Conservation (phyloP, 768 basidiomycete species). For the Calocybe cyanea region DNA sequence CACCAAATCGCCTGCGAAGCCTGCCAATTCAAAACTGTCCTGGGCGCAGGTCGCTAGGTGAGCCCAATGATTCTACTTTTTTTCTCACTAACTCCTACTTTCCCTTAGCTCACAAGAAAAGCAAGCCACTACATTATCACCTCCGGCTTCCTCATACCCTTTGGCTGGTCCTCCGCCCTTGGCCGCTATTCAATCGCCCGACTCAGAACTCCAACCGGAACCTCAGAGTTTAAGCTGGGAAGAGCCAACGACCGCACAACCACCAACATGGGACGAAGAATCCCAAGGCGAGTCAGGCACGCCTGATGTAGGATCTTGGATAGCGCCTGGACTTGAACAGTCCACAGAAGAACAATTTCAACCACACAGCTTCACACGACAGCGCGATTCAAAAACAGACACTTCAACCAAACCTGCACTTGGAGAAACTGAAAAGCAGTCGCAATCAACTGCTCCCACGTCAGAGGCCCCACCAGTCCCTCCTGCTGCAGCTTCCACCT, state of each 20-base stretch:
- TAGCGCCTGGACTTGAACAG: slow-evolving; percentile 23
- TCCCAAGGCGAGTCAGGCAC: slow-evolving; percentile 35
- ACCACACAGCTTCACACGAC: slow-evolving; percentile 15
- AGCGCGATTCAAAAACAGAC: slow-evolving; percentile 27
- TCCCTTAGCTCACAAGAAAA: slow-evolving; percentile 61
- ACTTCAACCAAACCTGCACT: slow-evolving; percentile 25
- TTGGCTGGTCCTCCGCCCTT: slow-evolving; percentile 18
- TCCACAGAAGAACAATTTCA: slow-evolving; percentile 15
- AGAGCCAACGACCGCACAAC: slow-evolving; percentile 67
- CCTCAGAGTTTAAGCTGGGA: slow-evolving; percentile 51
- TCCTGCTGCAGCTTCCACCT: slow-evolving; percentile 25
- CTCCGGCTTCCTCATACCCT: slow-evolving; percentile 25
- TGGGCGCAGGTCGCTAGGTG: slow-evolving; percentile 86
- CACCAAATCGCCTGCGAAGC: slow-evolving; percentile 41
- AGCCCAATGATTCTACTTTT: slow-evolving; percentile 18
- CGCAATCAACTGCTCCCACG: slow-evolving; percentile 21
- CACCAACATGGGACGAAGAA: slow-evolving; percentile 72
- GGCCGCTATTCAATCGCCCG: slow-evolving; percentile 28
- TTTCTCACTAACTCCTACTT: slow-evolving; percentile 7
- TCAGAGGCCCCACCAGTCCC: slow-evolving; percentile 35
- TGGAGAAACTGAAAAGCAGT: slow-evolving; percentile 27
- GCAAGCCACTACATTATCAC: slow-evolving; percentile 34
- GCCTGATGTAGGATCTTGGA: slow-evolving; percentile 29
- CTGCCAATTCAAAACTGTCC: slow-evolving; percentile 73
- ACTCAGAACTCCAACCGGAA: slow-evolving; percentile 31